Conservation (phyloP, 208 protist species). For the Wallacemonas collosoma region DNA sequence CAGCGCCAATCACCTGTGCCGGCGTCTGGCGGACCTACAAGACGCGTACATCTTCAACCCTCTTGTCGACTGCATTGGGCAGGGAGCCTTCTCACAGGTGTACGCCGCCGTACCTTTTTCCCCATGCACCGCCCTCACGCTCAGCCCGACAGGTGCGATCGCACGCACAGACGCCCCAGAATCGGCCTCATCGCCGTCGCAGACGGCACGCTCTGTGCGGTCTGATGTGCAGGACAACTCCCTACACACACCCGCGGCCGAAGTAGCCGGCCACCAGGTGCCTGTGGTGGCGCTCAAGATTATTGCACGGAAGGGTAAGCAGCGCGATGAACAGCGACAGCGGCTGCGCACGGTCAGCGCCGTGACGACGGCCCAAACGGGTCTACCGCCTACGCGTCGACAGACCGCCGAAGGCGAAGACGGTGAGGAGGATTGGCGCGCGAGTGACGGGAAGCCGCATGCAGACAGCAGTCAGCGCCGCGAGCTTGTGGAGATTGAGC, state of each 20-base stretch:
- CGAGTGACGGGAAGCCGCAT: background rate
- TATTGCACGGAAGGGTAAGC: conserved; percentile 48
- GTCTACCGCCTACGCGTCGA: background rate
- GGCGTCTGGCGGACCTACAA: conserved; percentile 64
- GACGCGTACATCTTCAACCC: conserved; percentile 79
- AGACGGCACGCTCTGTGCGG: too few relatives aligned
- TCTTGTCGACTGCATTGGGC: conserved; percentile 59
- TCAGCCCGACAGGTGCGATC: too few relatives aligned
- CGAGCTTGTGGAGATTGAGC: conserved; percentile 70
- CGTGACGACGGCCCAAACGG: background rate
- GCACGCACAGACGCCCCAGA: background rate
- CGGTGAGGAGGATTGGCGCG: background rate
- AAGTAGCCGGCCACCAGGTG: background rate
- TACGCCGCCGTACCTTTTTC: conserved; percentile 62
- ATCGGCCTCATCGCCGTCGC: background rate
- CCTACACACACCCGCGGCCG: too few relatives aligned
- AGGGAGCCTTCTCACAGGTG: conserved; percentile 76
- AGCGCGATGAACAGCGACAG: conserved; percentile 13
- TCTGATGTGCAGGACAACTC: too few relatives aligned
- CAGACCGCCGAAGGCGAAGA: conserved; percentile 8
- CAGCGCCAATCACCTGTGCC: conserved; percentile 32
- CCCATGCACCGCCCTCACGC: background rate
- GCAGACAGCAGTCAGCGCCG: conserved; percentile 17
- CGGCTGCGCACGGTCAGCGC: background rate
- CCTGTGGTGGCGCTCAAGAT: conserved; percentile 62